Percentiles rank a stretch among this genome's conserved stretches.
These are phyloP conservation scores for Meredithiella fracta DNA, from an alignment of 2,329 filamentous ascomycete species.

Conservation along the genomic window DNA sequence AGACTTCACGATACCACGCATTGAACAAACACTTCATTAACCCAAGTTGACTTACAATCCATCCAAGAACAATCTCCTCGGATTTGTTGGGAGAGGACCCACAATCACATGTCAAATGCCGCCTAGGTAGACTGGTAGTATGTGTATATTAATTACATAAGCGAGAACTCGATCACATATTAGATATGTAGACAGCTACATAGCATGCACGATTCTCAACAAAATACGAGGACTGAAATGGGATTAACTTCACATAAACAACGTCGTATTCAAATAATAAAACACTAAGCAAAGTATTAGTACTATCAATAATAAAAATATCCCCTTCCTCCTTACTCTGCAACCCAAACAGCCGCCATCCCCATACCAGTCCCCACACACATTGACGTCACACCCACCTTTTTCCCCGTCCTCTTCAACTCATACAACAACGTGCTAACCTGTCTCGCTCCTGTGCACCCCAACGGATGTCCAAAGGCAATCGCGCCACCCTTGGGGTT, in stretches of 20 bases:
- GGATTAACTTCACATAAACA: too few species aligned
- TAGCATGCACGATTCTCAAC: too few species aligned
- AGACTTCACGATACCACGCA: too few species aligned
- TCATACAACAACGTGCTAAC: slow-evolving; percentile 85
- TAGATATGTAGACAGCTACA: neutral
- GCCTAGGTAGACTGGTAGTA: neutral
- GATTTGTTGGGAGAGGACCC: slow-evolving; percentile 9
- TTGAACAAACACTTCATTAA: neutral
- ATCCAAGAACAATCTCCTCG: neutral
- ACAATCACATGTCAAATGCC: slow-evolving; percentile 12
- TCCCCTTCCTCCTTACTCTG: slow-evolving; percentile 43
- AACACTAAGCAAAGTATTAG: neutral
- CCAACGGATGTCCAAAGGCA: slow-evolving; percentile 87
- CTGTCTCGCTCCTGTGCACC: slow-evolving; percentile 86
- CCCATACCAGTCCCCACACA: slow-evolving; percentile 96
- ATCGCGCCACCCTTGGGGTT: slow-evolving; percentile 97
- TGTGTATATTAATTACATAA: neutral
- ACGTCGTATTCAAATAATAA: too few species aligned
- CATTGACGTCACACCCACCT: slow-evolving; percentile 87
- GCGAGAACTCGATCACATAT: neutral
- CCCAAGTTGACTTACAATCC: neutral
- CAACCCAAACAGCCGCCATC: slow-evolving; percentile 92
- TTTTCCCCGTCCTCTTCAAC: slow-evolving; percentile 66
- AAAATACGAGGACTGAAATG: too few species aligned
- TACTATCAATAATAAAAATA: neutral